A percentile compares a stretch with the other conserved stretches of the same genome.
phyloP scores from a whole-genome alignment of 2,329 filamentous ascomycete species.

The Ophiocordyceps camponoti-saundersi region DNA sequence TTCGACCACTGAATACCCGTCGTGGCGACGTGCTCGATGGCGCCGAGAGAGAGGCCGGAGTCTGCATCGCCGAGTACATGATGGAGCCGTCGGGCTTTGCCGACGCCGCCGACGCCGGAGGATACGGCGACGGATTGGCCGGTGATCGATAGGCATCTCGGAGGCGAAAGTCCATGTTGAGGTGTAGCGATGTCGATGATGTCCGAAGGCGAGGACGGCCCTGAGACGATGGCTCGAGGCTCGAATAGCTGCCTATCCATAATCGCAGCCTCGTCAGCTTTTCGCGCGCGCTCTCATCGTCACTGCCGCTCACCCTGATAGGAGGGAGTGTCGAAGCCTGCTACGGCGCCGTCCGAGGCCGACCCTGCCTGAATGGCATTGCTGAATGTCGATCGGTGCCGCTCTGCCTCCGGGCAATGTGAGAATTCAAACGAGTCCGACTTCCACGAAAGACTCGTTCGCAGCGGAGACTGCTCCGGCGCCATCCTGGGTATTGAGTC shows the following conservation, averaged over 20 bases:
- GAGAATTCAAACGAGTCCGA: conserved; percentile 41
- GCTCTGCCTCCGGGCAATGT: conserved; percentile 27
- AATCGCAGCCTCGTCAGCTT: neutral
- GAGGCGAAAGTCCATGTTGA: conserved; percentile 23
- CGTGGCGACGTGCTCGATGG: conserved; percentile 30
- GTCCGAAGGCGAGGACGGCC: conserved; percentile 25
- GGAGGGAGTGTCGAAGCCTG: conserved; percentile 31
- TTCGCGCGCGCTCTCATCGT: too few species aligned
- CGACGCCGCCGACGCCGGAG: conserved; percentile 6
- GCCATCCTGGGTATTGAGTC: conserved; percentile 39
- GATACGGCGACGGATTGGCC: neutral
- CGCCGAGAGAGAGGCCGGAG: conserved; percentile 35
- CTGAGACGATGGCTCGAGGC: conserved; percentile 22
- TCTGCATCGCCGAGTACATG: conserved; percentile 30
- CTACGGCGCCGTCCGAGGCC: conserved; percentile 16
- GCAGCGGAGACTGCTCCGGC: conserved; percentile 41
- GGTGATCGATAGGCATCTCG: conserved; percentile 18
- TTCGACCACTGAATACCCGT: conserved; percentile 3
- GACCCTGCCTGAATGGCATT: conserved; percentile 26
- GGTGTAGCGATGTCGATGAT: conserved; percentile 16
- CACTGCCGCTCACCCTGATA: conserved; percentile 29
- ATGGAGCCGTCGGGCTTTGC: conserved; percentile 24
- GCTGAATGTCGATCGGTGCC: conserved; percentile 30
- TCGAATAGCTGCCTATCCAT: conserved; percentile 16
- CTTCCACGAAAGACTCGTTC: conserved; percentile 47